These are phyloP conservation scores for Pisolithus tinctorius DNA, from an alignment of 768 basidiomycete species.

Conservation along the genomic window DNA sequence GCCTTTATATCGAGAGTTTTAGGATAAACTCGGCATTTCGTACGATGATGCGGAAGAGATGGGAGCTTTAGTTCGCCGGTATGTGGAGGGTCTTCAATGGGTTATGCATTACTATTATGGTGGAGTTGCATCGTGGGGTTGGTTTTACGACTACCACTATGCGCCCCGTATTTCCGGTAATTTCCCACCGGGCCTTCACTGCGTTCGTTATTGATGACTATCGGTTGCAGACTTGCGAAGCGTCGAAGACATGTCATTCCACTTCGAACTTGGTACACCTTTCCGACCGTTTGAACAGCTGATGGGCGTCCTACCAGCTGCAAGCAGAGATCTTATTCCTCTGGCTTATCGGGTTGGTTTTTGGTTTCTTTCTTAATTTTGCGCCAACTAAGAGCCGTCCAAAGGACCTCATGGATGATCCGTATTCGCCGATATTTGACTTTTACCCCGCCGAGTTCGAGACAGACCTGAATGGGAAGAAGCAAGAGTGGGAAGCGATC, in stretches of 20 bases:
- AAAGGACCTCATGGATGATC: constrained; percentile 85
- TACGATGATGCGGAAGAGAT: constrained; percentile 64
- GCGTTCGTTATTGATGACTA: constrained; percentile 2
- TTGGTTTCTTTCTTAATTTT: neutral
- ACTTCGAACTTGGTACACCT: constrained; percentile 81
- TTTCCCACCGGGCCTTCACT: constrained; percentile 8
- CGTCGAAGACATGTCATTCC: constrained; percentile 75
- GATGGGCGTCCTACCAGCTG: constrained; percentile 94
- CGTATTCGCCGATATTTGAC: constrained; percentile 81
- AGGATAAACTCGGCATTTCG: constrained; percentile 86
- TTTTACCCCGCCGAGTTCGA: constrained; percentile 94
- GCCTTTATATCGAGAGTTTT: constrained; percentile 9
- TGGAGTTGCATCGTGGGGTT: constrained; percentile 95
- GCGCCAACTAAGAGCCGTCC: neutral
- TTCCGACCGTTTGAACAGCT: constrained; percentile 94
- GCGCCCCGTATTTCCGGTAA: constrained; percentile 92
- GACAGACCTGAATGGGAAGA: constrained; percentile 95
- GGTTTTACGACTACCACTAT: constrained; percentile 99
- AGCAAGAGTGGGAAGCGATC: constrained; percentile 97
- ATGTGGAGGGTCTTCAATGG: constrained; percentile 96
- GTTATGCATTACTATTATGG: constrained; percentile 99
- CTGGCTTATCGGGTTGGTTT: constrained; percentile 66
- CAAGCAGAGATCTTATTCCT: constrained; percentile 86
- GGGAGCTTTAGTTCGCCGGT: constrained; percentile 66
- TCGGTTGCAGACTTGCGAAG: constrained; percentile 43